A percentile compares a stretch with the other conserved stretches of the same genome.
Evolutionary conservation across 805 yeast species (phyloP).

Genomic region (Ogataea minuta): DNA sequence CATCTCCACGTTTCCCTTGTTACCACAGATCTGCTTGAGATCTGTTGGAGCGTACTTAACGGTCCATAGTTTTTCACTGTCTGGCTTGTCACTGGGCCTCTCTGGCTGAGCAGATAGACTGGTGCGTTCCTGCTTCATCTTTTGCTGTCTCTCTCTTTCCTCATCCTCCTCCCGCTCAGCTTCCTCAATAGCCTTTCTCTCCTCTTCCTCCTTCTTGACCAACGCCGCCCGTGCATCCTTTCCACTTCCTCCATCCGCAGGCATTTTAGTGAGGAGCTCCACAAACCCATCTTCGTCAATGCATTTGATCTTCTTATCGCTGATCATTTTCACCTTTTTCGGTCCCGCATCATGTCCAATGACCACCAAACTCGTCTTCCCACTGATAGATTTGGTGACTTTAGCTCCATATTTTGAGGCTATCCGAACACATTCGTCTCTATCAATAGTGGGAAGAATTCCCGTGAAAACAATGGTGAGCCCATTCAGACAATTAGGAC

Average conservation of each 20-base stretch:
- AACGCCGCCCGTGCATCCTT: constrained; percentile 71
- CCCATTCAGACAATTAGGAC: constrained; percentile 83
- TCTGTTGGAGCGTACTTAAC: constrained; percentile 84
- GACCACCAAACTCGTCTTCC: constrained; percentile 84
- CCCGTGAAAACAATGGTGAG: constrained; percentile 94
- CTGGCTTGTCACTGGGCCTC: constrained; percentile 39
- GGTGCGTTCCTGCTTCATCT: constrained; percentile 25
- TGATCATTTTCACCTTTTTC: constrained; percentile 81
- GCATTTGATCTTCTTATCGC: constrained; percentile 69
- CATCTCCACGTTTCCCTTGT: constrained; percentile 68
- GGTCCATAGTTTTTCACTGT: constrained; percentile 82
- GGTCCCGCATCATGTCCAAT: constrained; percentile 97
- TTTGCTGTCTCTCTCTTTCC: constrained; percentile 29
- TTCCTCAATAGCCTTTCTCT: constrained; percentile 50
- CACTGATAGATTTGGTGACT: constrained; percentile 81
- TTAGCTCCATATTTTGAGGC: constrained; percentile 90
- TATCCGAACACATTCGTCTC: constrained; percentile 69
- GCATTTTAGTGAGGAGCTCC: constrained; percentile 72
- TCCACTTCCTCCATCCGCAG: constrained; percentile 90
- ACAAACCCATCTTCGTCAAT: constrained; percentile 85
- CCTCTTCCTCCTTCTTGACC: constrained; percentile 67
- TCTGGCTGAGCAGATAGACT: constrained; percentile 16
- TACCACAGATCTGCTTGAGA: constrained; percentile 83
- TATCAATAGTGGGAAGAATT: constrained; percentile 70
- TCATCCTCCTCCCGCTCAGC: constrained; percentile 46